Base-by-base conservation (phyloP, 192 early-diverging fungal species). In the Borealophlyctis nickersoniae region DNA sequence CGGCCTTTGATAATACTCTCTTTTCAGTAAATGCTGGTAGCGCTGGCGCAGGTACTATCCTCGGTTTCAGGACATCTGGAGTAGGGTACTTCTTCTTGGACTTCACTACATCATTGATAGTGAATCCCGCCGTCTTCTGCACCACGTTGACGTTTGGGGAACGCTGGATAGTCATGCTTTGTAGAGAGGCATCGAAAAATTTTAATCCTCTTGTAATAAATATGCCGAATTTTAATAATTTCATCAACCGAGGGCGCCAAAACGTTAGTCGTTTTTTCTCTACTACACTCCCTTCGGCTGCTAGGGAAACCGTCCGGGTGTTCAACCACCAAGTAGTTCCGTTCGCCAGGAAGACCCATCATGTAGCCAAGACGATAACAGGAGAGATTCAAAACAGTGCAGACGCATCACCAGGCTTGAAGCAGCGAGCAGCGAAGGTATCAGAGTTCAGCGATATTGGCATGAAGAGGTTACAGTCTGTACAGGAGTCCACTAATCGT, bases 401-500 rank as follows among this genome's bases (percentile, higher is more conserved):
- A 45, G 19, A 19, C 39, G 19, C 19, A 7, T 19, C 39, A 7
- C 7, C 7, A 45, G 9, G 19, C 19, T 13, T 45, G 19, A 45
- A 45, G 39, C 9, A 45, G 19, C 7, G 19, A 19, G 39, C 39
- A 45, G 9, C 7, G 19, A 45, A 45, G 39, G 39, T 19, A 13
- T 45, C 39, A 45, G 39, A 45, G 19, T 45, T 45, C 39, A 45
- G 39, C 39, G 39, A 45, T 45, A 7, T 45, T 45, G 39, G 39
- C 9, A 7, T 45, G 7, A 13, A 7, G 19, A 7, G 39, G 7
- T 19, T 45, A 13, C 9, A 45, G 39, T 13, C 9, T 19, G 39
- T 45, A 7, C 39, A 45, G 39, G 39, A 19, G 39, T 7, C 9
- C 39, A 19, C 19, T 45, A 45, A 45, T 19, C 7, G 39, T 7